A percentile compares a stretch with the other conserved stretches of the same genome.
Evolutionary conservation across 225 moss, liverwort and hornwort genomes (phyloP).

Genomic region (Pseudisothecium myosuroides): DNA sequence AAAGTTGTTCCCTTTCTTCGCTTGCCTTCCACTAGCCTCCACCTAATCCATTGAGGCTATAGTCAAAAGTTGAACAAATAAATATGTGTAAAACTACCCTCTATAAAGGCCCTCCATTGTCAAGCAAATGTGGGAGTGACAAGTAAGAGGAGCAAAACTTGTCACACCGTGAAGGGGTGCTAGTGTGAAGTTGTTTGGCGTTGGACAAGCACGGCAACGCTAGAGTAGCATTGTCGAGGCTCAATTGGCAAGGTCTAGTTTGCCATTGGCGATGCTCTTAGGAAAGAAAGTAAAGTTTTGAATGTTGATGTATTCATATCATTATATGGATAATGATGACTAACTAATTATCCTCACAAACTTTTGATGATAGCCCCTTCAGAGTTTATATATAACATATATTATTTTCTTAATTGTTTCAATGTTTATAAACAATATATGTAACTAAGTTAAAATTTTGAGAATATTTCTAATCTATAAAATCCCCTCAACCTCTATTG

Average conservation of each 20-base stretch:
- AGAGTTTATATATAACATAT: not conserved
- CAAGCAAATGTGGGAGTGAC: not conserved
- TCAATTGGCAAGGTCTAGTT: no score
- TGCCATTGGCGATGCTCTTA: no score
- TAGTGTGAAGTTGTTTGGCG: accelerated
- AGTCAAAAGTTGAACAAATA: not conserved
- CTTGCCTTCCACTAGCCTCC: not conserved
- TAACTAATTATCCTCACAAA: not conserved
- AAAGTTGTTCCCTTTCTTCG: not conserved
- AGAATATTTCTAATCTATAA: not conserved
- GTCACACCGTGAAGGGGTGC: accelerated
- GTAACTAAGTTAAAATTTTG: not conserved
- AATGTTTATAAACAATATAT: no score
- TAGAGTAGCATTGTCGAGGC: no score
- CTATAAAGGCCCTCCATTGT: not conserved
- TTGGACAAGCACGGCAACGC: no score
- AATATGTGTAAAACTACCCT: not conserved
- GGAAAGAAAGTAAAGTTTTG: not conserved
- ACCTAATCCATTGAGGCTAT: no score
- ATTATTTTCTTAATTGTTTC: not conserved
- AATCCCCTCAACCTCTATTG: no score
- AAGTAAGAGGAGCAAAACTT: accelerated
- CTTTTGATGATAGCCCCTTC: not conserved
- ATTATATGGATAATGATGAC: not conserved
- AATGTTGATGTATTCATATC: not conserved